Evolutionary conservation across 192 early-diverging fungal species (phyloP).

Genomic region (Geranomyces michiganensis): DNA sequence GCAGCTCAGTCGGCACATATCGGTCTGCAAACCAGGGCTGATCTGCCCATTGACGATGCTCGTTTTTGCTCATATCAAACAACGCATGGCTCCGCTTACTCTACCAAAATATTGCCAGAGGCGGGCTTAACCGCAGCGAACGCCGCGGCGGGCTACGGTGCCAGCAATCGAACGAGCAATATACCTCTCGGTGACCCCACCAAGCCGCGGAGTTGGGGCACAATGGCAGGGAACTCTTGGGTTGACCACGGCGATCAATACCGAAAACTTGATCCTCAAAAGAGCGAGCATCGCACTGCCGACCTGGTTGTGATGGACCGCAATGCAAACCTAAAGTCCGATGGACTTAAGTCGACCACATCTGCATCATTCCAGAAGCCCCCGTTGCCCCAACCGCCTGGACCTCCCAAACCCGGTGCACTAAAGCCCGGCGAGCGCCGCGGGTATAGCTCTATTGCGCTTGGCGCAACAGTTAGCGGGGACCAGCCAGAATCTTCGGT

Average conservation of each 20-base stretch:
- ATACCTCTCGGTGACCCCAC: conserved; percentile 41
- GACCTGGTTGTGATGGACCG: conserved; percentile 4
- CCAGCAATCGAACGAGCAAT: conserved; percentile 33
- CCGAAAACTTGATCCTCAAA: not conserved
- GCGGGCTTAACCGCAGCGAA: not conserved
- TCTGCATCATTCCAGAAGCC: not conserved
- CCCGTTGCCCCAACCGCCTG: not conserved
- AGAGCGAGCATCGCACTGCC: not conserved
- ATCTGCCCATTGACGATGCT: conserved; percentile 47
- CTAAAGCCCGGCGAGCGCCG: not conserved
- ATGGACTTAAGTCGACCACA: conserved; percentile 4
- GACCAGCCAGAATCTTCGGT: conserved; percentile 13
- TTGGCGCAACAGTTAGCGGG: not conserved
- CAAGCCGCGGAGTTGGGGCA: conserved; percentile 32
- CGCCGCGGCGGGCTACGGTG: conserved; percentile 15
- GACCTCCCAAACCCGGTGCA: not conserved
- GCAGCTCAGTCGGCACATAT: conserved; percentile 38
- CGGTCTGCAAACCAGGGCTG: conserved; percentile 40
- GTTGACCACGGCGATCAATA: conserved; percentile 18
- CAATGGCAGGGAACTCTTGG: conserved; percentile 39
- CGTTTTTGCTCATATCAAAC: conserved; percentile 41
- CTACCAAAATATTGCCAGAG: conserved; percentile 11
- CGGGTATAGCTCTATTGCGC: conserved; percentile 23
- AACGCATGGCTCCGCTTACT: conserved; percentile 42
- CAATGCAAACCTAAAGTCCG: not conserved